phyloP scores from a whole-genome alignment of 345 rosid genomes.

The Erodium maritimum region DNA sequence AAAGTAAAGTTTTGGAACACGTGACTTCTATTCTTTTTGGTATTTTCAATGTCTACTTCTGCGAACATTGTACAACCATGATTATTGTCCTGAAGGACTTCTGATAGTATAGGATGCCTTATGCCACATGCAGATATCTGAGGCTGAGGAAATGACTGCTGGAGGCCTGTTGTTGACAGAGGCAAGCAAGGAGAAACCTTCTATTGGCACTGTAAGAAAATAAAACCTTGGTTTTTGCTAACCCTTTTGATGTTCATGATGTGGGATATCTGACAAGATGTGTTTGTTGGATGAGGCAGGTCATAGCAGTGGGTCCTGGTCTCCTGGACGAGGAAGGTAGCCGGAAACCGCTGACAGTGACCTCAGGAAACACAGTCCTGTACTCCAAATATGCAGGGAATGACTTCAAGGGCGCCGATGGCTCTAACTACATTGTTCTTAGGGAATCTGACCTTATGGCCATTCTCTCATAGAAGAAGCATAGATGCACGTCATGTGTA shows the following conservation, averaged over 20 bases:
- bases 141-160: constrained; percentile 87
- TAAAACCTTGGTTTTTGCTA: neutral
- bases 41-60: too few relatives aligned
- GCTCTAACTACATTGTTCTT: constrained; percentile 64
- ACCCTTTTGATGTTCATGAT: too few relatives aligned
- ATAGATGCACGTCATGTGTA: neutral
- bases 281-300: constrained; percentile 28
- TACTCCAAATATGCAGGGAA: constrained; percentile 91
- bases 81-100: neutral
- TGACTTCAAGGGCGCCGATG: constrained; percentile 76
- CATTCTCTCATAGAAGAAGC: constrained; percentile 50
- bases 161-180: constrained; percentile 86
- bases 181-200: constrained; percentile 86
- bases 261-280: too few relatives aligned
- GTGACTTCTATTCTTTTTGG: too few relatives aligned
- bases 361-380: constrained; percentile 65
- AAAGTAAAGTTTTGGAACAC: too few relatives aligned
- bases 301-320: constrained; percentile 79
- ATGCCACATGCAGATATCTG: constrained; percentile 47
- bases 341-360: constrained; percentile 31
- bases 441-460: constrained; percentile 94
- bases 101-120: neutral
- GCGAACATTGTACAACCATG: neutral
- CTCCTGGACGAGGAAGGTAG: constrained; percentile 72
- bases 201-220: constrained; percentile 62